phyloP scores from a whole-genome alignment of 2,329 filamentous ascomycete genomes.

The Hypoxylon sp. region DNA sequence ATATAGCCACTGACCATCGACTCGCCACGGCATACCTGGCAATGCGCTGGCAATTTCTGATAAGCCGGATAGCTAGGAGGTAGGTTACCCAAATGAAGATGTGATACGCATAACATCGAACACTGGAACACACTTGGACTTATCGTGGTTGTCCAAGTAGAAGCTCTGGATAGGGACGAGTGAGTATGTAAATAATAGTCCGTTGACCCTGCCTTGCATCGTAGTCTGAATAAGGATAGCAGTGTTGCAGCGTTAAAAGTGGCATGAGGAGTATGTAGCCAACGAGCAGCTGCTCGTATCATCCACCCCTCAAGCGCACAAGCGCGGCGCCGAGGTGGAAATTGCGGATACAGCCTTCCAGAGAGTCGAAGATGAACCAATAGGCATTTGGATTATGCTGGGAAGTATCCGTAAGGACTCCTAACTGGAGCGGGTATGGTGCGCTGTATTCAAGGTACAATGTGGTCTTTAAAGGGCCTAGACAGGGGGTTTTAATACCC shows the following conservation, averaged over 20 bases:
- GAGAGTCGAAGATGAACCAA: conserved; percentile 22
- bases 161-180: conserved; percentile 16
- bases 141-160: conserved; percentile 34
- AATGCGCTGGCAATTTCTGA: conserved; percentile 41
- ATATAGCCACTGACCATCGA: conserved; percentile 24
- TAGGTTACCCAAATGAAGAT: conserved; percentile 12
- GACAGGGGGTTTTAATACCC: conserved; percentile 20
- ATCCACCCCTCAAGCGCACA: conserved; percentile 28
- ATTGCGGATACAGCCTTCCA: conserved; percentile 32
- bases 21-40: conserved; percentile 31
- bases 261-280: conserved; percentile 14
- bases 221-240: conserved; percentile 17
- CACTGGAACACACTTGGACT: conserved; percentile 30
- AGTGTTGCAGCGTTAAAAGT: conserved; percentile 22
- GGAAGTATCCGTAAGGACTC: conserved; percentile 18
- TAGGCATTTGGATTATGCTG: conserved; percentile 7
- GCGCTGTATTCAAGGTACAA: conserved; percentile 24
- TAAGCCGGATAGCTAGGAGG: conserved; percentile 20
- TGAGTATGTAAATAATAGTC: conserved; percentile 27
- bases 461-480: conserved; percentile 14
- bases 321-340: conserved; percentile 34
- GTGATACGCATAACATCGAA: conserved; percentile 39
- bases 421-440: conserved; percentile 4
- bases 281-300: conserved; percentile 25
- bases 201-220: conserved; percentile 30